Evolutionary conservation across 768 basidiomycete species (phyloP).

Genomic region (Suillus americanus): DNA sequence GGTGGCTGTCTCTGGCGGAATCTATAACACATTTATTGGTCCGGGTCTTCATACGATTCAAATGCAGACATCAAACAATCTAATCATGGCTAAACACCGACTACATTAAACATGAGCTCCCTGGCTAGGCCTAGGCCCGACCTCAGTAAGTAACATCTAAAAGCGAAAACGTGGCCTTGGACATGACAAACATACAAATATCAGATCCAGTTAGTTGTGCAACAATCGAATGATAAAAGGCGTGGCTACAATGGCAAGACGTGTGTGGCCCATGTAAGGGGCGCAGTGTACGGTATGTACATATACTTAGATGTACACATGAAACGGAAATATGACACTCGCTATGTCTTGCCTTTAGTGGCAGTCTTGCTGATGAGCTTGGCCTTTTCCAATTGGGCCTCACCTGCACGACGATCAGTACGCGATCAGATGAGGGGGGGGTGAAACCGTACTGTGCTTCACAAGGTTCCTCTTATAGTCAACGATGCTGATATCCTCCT

Average conservation of each 20-base stretch:
- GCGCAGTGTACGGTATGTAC: slow-evolving; percentile 2
- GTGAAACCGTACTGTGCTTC: slow-evolving; percentile 61
- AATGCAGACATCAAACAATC: neutral
- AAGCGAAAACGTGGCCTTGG: neutral
- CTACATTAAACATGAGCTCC: neutral
- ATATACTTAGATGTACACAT: neutral
- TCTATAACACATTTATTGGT: neutral
- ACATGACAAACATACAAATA: slow-evolving; percentile 2
- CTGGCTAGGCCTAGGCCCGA: neutral
- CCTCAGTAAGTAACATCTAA: neutral
- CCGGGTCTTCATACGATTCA: neutral
- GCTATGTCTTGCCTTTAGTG: slow-evolving; percentile 63
- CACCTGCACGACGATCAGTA: slow-evolving; percentile 45
- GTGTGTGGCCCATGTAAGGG: slow-evolving; percentile 9
- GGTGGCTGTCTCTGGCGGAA: neutral
- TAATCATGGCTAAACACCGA: neutral
- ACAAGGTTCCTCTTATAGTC: slow-evolving; percentile 91
- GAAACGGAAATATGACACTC: neutral
- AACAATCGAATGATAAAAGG: slow-evolving; percentile 1
- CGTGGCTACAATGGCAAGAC: slow-evolving; percentile 5
- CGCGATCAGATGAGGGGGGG: slow-evolving; percentile 6
- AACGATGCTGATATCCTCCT: slow-evolving; percentile 85
- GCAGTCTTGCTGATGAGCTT: slow-evolving; percentile 88
- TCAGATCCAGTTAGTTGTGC: slow-evolving; percentile 8
- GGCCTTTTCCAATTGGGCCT: slow-evolving; percentile 87